Evolutionary conservation across 495 filamentous ascomycete genomes (phyloP).

Genomic region (Daldinia loculata): DNA sequence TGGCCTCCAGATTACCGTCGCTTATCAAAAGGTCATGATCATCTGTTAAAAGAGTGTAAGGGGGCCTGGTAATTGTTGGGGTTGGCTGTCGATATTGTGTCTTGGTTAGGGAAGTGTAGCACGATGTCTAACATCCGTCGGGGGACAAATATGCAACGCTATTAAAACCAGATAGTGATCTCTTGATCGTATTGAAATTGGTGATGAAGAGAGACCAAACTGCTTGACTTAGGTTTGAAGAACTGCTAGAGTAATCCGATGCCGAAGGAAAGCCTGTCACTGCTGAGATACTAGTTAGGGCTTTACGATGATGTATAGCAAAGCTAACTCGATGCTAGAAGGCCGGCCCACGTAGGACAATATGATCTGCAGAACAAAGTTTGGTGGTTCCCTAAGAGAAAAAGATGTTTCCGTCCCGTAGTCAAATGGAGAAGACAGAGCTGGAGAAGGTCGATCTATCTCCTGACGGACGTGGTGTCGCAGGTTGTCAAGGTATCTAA

Average conservation of each 20-base stretch:
- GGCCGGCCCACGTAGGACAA: slow-evolving; percentile 34
- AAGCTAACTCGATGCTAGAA: slow-evolving; percentile 24
- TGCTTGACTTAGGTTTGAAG: slow-evolving; percentile 1
- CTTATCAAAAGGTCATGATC: slow-evolving; percentile 37
- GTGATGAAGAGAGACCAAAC: slow-evolving; percentile 4
- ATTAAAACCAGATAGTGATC: slow-evolving; percentile 20
- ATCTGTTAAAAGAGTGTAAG: slow-evolving; percentile 13
- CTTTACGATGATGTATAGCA: slow-evolving; percentile 14
- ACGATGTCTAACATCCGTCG: slow-evolving; percentile 11
- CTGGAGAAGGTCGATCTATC: slow-evolving; percentile 30
- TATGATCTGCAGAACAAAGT: slow-evolving; percentile 47
- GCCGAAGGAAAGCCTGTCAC: slow-evolving; percentile 2
- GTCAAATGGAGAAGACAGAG: slow-evolving; percentile 17
- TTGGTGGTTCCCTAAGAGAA: slow-evolving; percentile 27
- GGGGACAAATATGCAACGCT: slow-evolving; percentile 21
- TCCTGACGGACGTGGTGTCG: slow-evolving; percentile 43
- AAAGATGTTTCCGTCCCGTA: slow-evolving; percentile 37
- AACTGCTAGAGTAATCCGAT: slow-evolving; percentile 16
- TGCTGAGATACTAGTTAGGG: not conserved
- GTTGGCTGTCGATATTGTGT: slow-evolving; percentile 17
- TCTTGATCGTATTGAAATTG: slow-evolving; percentile 4
- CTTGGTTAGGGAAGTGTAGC: slow-evolving; percentile 31
- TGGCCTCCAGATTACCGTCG: slow-evolving; percentile 25
- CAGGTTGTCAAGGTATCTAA: slow-evolving; percentile 36
- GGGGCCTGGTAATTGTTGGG: slow-evolving; percentile 10